Evolutionary conservation across 306 rosid genomes (phyloP).

Genomic region (Quillaja saponaria): DNA sequence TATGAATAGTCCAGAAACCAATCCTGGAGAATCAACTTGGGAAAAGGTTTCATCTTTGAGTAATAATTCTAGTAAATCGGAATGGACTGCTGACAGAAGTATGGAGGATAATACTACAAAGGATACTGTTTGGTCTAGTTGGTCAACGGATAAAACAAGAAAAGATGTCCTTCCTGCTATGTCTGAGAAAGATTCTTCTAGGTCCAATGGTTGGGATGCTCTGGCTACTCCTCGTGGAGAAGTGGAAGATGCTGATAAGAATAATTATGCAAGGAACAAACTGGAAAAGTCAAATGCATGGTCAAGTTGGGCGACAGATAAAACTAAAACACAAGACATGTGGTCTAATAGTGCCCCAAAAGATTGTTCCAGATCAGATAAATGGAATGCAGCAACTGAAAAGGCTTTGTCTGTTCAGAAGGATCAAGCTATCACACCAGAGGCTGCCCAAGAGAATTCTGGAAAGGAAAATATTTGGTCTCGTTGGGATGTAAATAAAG

Average conservation of each 20-base stretch:
- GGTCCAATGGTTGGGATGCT: conserved; percentile 35
- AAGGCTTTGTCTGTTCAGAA: no score
- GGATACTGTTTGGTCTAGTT: conserved; percentile 23
- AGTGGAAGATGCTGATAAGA: no score
- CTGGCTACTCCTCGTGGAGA: not conserved
- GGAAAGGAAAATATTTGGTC: no score
- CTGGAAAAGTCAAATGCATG: conserved; percentile 15
- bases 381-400: no score
- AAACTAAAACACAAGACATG: conserved; percentile 24
- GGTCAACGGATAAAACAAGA: conserved; percentile 1
- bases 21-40: conserved; percentile 38
- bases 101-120: no score
- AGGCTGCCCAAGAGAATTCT: no score
- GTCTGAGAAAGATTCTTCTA: conserved; percentile 15
- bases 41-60: conserved; percentile 31
- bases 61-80: conserved; percentile 6
- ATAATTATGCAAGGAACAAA: no score
- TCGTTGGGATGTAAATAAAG: no score
- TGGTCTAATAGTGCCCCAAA: conserved; percentile 21
- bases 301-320: conserved; percentile 7
- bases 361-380: no score
- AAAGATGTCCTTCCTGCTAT: conserved; percentile 12
- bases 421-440: no score
- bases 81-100: no score
- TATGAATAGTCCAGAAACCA: conserved; percentile 25